phyloP scores from a whole-genome alignment of 2,329 filamentous ascomycete genomes.

The Ophiostoma quercus region DNA sequence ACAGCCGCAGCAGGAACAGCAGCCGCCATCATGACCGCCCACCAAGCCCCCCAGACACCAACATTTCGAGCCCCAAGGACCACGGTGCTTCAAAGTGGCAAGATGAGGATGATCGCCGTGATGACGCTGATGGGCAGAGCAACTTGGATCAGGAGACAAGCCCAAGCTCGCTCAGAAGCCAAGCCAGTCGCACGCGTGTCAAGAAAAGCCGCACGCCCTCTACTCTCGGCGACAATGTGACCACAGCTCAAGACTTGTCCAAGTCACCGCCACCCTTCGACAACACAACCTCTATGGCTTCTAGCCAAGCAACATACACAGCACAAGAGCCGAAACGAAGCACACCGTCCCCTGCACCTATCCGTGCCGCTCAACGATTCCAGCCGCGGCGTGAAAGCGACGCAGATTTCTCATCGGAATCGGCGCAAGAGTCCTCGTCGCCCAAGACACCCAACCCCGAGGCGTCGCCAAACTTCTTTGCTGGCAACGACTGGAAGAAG shows the following conservation, averaged over 20 bases:
- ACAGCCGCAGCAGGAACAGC: constrained; percentile 34
- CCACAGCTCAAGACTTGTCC: constrained; percentile 42
- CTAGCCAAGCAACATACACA: constrained; percentile 52
- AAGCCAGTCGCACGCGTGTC: constrained; percentile 18
- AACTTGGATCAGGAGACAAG: constrained; percentile 30
- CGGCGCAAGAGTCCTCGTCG: constrained; percentile 52
- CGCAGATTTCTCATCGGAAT: constrained; percentile 47
- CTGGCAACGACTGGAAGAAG: constrained; percentile 33
- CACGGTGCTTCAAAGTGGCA: not conserved
- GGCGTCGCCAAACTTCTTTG: constrained; percentile 23
- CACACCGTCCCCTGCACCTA: not conserved
- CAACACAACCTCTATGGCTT: constrained; percentile 46
- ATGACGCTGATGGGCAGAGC: constrained; percentile 24
- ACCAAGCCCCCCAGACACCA: constrained; percentile 61
- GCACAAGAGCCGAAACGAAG: not conserved
- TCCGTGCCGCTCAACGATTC: constrained; percentile 18
- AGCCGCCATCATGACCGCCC: constrained; percentile 43
- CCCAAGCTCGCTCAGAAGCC: constrained; percentile 16
- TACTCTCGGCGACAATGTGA: constrained; percentile 22
- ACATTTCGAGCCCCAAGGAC: constrained; percentile 47
- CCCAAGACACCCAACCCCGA: constrained; percentile 54
- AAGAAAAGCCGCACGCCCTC: constrained; percentile 22
- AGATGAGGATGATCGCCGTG: not conserved
- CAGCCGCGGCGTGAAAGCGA: constrained; percentile 36
- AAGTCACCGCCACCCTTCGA: constrained; percentile 49